Evolutionary conservation across 1,284 basidiomycete species (phyloP), one percentile per base, ranked within the genome.

Genomic region (Athelia psychrophila): DNA sequence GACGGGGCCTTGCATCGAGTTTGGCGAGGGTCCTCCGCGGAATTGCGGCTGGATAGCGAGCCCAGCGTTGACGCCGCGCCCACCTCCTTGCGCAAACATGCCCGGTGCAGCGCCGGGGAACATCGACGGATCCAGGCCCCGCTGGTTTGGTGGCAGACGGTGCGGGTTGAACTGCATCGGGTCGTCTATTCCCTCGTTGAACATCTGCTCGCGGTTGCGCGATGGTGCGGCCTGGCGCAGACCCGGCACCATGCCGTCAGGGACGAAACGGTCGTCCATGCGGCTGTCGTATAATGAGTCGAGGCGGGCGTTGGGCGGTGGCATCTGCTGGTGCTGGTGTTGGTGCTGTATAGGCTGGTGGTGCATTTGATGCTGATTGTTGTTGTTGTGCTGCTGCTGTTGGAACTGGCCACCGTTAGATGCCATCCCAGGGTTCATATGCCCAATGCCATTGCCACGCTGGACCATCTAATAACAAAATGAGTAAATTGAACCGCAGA

Each of bases 181-280:
- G 32, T 91, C 88, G 42, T 89, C 86, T 22, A 81, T 58, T 20
- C 76, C 71, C 36, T 88, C 86, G 40, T 77, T 67, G 62, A 81
- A 88, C 54, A 84, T 72, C 52, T 74, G 75, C 51, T 89, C 86
- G 44, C 86, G 75, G 60, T 70, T 76, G 51, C 87, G 78, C 51
- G 81, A 77, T 44, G 80, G 79, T 45, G 79, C 80, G 19, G 75
- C 76, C 35, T 85, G 79, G 42, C 88, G 83, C 30, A 92, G 75
- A 16, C 90, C 89, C 38, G 89, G 90, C 10, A 92, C 89, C 78
- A 92, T 81, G 30, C 86, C 87, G 67, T 92, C 88, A 9, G 90
- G 87, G 25, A 89, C 80, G 60, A 92, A 92, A 52, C 88, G 78
- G 58, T 91, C 88, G 47, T 91, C 86, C 36, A 81, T 64, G 33